Percentiles rank a stretch among this genome's conserved stretches.
These are phyloP conservation scores for Entonaema liquescens DNA, from an alignment of 495 filamentous ascomycete genomes.

Conservation along the genomic window DNA sequence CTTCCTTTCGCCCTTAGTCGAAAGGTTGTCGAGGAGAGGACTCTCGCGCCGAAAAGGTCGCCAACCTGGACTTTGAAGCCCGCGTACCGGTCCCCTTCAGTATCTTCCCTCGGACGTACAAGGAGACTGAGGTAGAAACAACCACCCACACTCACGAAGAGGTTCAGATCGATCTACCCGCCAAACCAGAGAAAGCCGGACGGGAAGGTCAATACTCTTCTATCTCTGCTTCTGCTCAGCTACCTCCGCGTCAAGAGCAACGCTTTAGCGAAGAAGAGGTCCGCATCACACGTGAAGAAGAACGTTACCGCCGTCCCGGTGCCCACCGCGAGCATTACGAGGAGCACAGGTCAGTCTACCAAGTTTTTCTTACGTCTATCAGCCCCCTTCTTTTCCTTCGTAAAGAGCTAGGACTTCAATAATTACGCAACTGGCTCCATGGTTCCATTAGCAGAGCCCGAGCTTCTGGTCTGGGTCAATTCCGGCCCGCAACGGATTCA, in stretches of 20 bases:
- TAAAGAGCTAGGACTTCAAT: neutral
- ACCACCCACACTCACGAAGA: constrained; percentile 82
- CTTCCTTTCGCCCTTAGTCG: constrained; percentile 88
- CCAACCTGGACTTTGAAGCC: constrained; percentile 99
- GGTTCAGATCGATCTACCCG: constrained; percentile 84
- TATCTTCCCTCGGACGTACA: constrained; percentile 99
- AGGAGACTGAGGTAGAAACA: constrained; percentile 85
- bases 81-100: constrained; percentile 98
- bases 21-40: constrained; percentile 91
- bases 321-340: constrained; percentile 63
- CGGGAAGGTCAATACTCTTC: constrained; percentile 88
- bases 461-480: constrained; percentile 9
- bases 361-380: neutral
- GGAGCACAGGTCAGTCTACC: constrained; percentile 54
- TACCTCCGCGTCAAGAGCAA: constrained; percentile 71
- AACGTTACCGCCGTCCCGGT: constrained; percentile 70
- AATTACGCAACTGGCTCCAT: constrained; percentile 1
- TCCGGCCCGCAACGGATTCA: constrained; percentile 27
- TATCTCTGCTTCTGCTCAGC: constrained; percentile 65
- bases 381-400: neutral
- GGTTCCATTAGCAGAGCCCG: neutral
- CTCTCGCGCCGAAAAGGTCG: constrained; percentile 75
- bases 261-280: constrained; percentile 83
- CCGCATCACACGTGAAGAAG: constrained; percentile 74
- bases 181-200: constrained; percentile 72